Evolutionary conservation across 2,329 filamentous ascomycete species (phyloP), one percentile per base, ranked within the genome.

Genomic region (Colletotrichum sp.): DNA sequence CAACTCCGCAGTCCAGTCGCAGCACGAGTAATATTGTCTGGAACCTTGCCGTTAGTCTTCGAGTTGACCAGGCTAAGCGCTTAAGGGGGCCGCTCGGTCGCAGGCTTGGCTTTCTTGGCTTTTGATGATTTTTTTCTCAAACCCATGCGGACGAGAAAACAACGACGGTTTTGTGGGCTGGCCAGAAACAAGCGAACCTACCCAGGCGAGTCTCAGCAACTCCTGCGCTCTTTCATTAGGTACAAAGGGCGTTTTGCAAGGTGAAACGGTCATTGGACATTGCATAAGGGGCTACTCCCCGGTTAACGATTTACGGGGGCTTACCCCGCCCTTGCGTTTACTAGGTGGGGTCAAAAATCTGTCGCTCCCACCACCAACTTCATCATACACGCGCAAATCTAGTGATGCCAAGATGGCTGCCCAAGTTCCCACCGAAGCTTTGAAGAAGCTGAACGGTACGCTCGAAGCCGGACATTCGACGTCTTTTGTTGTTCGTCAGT

Each of bases 401-500:
- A 67, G 61, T 72, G 36, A 71, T 59, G 73, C 70, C 80, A 85
- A 82, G 67, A 86, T 86, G 84, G 84, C 84, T 79, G 84, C 83
- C 72, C 82, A 86, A 82, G 80, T 80, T 73, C 83, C 84, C 77
- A 81, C 82, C 58, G 84, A 85, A 74, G 84, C 83, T 82, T 83
- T 86, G 73, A 82, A 86, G 76, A 83, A 84, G 83, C 84, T 86
- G 72, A 84, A 82, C 78, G 83, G 84, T 86, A 79, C 29, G 78
- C 70, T 5, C 62, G 36, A 29, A n/a, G n/a, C 9, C 21, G 13
- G 34, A 76, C 65, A 36, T 58, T 36, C 18, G 59, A 36, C 27
- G 18, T 21, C n/a, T 51, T 1, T 51, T 1, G 21, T 12, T 51
- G 12, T 12, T 13, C 43, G 51, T 51, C 43, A 54, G 18, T 69